Percentiles rank a stretch among this genome's conserved stretches.
Conservation (phyloP, 169 alveolate genomes). For the Cryptosporidium ryanae region DNA sequence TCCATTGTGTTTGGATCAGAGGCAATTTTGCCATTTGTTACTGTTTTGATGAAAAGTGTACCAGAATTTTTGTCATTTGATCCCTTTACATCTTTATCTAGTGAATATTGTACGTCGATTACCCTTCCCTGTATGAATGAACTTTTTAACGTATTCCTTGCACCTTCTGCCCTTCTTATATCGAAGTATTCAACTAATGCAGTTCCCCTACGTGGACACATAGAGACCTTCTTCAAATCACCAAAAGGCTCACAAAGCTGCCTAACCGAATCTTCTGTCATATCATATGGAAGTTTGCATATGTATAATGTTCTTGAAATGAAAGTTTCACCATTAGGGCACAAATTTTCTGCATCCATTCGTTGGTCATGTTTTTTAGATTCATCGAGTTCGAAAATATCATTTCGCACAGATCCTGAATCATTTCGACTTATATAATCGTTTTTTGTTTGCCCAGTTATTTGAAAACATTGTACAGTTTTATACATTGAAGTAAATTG, state of each 20-base stretch:
- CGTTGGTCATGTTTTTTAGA: neutral
- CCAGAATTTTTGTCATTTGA: slow-evolving; percentile 77
- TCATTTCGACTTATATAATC: too few relatives aligned
- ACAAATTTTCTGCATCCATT: neutral
- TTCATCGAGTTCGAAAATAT: slow-evolving; percentile 17
- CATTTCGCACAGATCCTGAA: too few relatives aligned
- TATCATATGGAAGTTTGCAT: slow-evolving; percentile 76
- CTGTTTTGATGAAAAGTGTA: slow-evolving; percentile 73
- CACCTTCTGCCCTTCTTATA: slow-evolving; percentile 77
- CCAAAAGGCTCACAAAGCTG: slow-evolving; percentile 76
- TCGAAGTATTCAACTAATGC: slow-evolving; percentile 79
- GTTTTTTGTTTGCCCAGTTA: neutral
- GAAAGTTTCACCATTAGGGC: slow-evolving; percentile 23
- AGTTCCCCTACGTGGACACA: slow-evolving; percentile 76
- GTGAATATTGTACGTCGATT: slow-evolving; percentile 76
- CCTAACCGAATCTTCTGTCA: slow-evolving; percentile 75
- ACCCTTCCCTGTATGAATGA: slow-evolving; percentile 75
- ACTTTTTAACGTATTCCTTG: slow-evolving; percentile 73
- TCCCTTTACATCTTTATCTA: slow-evolving; percentile 48
- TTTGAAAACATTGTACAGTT: slow-evolving; percentile 35
- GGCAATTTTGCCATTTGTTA: slow-evolving; percentile 13
- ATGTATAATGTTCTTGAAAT: slow-evolving; percentile 73
- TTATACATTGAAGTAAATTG: slow-evolving; percentile 31
- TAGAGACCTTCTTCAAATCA: slow-evolving; percentile 74
- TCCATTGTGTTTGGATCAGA: slow-evolving; percentile 75